These are phyloP conservation scores for Saccharomycopsis olivae DNA, from an alignment of 805 yeast species.

Conservation along the genomic window DNA sequence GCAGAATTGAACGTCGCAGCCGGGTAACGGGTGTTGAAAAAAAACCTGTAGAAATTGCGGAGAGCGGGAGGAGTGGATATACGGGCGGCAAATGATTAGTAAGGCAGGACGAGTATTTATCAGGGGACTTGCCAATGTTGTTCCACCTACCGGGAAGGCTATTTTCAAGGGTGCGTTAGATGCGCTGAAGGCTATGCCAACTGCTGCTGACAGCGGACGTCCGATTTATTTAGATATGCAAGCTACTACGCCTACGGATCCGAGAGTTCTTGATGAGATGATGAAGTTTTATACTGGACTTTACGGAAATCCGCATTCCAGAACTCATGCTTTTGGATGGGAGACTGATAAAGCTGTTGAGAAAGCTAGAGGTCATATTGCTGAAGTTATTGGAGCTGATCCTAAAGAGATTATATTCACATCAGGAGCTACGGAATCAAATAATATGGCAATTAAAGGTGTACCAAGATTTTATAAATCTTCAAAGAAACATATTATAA, in stretches of 20 bases:
- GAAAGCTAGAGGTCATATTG: conserved; percentile 71
- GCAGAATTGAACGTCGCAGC: conserved; percentile 43
- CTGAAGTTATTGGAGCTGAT: conserved; percentile 80
- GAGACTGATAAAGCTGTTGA: conserved; percentile 93
- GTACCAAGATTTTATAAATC: conserved; percentile 87
- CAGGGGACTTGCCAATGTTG: no score
- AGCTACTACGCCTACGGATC: conserved; percentile 98
- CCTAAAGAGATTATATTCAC: conserved; percentile 96
- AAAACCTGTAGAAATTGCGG: background rate
- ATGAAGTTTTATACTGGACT: conserved; percentile 78
- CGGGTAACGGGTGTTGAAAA: background rate
- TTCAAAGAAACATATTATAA: conserved; percentile 87
- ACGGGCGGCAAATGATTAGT: no score
- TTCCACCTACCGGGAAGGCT: conserved; percentile 11
- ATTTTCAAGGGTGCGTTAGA: conserved; percentile 12
- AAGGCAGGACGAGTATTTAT: no score
- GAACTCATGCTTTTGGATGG: conserved; percentile 98
- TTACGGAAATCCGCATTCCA: conserved; percentile 96
- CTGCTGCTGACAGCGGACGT: conserved; percentile 59
- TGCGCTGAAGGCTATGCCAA: conserved; percentile 20
- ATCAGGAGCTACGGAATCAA: conserved; percentile 95
- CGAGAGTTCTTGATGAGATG: conserved; percentile 88
- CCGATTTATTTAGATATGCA: conserved; percentile 97
- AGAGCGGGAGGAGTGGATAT: no score
- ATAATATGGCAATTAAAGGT: conserved; percentile 92